Conservation (phyloP, 495 filamentous ascomycete genomes). For the Tuber brumale region DNA sequence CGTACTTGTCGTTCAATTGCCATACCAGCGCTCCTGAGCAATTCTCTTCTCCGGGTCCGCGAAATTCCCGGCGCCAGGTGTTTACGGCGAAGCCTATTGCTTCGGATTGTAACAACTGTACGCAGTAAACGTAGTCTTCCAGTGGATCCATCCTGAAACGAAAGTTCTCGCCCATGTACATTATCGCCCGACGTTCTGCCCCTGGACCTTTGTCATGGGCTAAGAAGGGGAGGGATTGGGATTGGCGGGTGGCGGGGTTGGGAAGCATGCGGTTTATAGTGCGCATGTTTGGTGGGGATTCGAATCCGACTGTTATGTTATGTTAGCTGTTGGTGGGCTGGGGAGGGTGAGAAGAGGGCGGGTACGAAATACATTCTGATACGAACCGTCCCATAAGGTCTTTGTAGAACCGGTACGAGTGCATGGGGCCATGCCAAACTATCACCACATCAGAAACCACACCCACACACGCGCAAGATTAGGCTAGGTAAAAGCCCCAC, state of each 20-base stretch:
- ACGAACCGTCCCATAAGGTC: conserved; percentile 59
- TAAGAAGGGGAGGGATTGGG: conserved; percentile 82
- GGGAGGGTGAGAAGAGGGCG: conserved; percentile 54
- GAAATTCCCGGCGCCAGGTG: conserved; percentile 59
- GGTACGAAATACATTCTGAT: conserved; percentile 47
- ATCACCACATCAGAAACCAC: background rate
- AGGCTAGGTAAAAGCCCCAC: background rate
- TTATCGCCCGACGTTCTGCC: conserved; percentile 65
- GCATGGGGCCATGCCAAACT: conserved; percentile 24
- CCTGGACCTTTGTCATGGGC: conserved; percentile 84
- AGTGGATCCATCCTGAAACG: conserved; percentile 50
- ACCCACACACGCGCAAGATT: background rate
- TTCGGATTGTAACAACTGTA: conserved; percentile 63
- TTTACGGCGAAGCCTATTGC: conserved; percentile 60
- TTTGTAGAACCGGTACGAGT: conserved; percentile 61
- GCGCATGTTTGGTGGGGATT: conserved; percentile 74
- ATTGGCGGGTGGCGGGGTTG: conserved; percentile 56
- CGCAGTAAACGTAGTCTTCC: conserved; percentile 50
- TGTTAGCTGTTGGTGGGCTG: conserved; percentile 23
- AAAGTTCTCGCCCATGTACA: conserved; percentile 71
- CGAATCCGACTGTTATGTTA: conserved; percentile 60
- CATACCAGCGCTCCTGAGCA: conserved; percentile 79
- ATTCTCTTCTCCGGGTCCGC: conserved; percentile 38
- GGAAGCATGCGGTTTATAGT: conserved; percentile 65
- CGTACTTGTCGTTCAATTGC: conserved; percentile 74